These are phyloP conservation scores for Aspergillus sp. DNA, from an alignment of 2,329 filamentous ascomycete species.

Conservation along the genomic window DNA sequence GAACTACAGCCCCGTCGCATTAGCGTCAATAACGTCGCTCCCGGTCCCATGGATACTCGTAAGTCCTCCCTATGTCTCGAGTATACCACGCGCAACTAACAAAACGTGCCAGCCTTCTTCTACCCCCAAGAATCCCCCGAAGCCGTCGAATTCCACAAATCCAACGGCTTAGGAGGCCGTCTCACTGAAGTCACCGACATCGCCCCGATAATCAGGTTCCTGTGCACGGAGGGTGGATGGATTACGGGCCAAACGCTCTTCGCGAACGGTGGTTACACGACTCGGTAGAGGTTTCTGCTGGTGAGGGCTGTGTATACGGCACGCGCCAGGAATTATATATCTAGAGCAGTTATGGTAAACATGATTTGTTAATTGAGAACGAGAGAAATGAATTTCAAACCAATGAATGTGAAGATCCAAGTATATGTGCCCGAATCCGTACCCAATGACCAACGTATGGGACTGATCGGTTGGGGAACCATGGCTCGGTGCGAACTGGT, in stretches of 20 bases:
- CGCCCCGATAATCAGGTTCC: slow-evolving; percentile 40
- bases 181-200: slow-evolving; percentile 41
- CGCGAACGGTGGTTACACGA: slow-evolving; percentile 45
- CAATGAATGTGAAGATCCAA: no score
- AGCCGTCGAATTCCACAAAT: slow-evolving; percentile 41
- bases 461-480: no score
- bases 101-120: slow-evolving; percentile 34
- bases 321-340: no score
- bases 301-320: no score
- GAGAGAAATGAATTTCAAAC: no score
- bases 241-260: slow-evolving; percentile 45
- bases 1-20: slow-evolving; percentile 48
- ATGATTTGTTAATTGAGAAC: not conserved
- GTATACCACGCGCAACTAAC: not conserved
- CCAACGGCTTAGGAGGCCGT: slow-evolving; percentile 36
- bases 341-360: not conserved
- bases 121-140: slow-evolving; percentile 39
- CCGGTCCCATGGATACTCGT: slow-evolving; percentile 50
- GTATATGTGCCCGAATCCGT: no score
- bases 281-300: slow-evolving; percentile 21
- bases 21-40: slow-evolving; percentile 47
- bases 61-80: slow-evolving; percentile 9
- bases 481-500: no score
- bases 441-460: no score
- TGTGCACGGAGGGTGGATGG: slow-evolving; percentile 41